Evolutionary conservation across 305 asterid genomes (phyloP).

Genomic region (Fraxinus baroniana): DNA sequence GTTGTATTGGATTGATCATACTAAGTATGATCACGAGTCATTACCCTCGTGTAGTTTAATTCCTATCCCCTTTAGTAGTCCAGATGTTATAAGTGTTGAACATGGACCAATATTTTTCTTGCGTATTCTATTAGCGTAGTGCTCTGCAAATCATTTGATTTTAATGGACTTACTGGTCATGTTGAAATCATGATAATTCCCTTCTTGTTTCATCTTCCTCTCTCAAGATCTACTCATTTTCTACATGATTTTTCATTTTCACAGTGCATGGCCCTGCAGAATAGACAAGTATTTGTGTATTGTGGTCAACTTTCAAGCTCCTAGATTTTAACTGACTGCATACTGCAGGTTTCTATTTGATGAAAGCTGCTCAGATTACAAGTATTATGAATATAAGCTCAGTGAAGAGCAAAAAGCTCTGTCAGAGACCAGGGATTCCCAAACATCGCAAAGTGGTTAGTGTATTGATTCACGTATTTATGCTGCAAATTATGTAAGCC

Average conservation of each 20-base stretch:
- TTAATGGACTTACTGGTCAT: not conserved
- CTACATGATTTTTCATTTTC: not conserved
- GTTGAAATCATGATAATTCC: not conserved
- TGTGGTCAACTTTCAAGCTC: constrained; percentile 6
- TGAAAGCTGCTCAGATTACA: constrained; percentile 80
- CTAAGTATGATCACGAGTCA: not conserved
- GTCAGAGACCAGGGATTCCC: constrained; percentile 54
- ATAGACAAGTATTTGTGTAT: not conserved
- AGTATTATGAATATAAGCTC: constrained; percentile 81
- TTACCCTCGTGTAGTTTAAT: not conserved
- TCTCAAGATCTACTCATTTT: not conserved
- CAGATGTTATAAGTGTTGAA: not conserved
- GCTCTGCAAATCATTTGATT: not conserved
- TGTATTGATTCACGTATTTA: constrained; percentile 19
- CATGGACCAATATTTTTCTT: not conserved
- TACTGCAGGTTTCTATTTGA: constrained; percentile 81
- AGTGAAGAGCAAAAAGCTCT: constrained; percentile 73
- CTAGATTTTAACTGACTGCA: constrained; percentile 14
- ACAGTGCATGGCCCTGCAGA: not conserved
- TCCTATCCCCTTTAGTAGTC: not conserved
- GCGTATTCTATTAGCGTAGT: not conserved
- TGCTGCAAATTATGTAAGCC: not conserved
- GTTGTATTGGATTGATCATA: not conserved
- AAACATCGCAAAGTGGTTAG: constrained; percentile 58
- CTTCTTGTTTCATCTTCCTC: not conserved